These are phyloP conservation scores for Volvox reticuliferus DNA, from an alignment of 139 green algal species.

Conservation along the genomic window DNA sequence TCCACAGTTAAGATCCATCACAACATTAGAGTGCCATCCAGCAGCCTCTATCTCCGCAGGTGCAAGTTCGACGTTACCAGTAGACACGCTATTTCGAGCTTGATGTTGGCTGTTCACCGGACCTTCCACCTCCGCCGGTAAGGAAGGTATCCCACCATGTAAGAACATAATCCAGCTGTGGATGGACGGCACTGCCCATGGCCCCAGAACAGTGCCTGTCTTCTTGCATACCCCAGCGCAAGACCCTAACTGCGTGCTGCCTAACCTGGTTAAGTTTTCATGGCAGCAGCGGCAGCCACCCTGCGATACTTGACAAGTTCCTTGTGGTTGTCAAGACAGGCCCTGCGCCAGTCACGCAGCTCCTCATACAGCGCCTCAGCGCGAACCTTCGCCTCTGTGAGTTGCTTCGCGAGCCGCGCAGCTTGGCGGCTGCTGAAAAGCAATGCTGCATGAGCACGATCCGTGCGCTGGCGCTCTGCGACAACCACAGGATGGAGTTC, in stretches of 20 bases:
- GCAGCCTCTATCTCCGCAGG: no score
- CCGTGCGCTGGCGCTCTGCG: neutral
- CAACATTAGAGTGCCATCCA: no score
- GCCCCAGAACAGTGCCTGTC: no score
- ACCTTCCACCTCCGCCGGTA: neutral
- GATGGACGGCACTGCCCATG: no score
- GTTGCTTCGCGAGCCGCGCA: neutral
- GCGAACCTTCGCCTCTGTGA: neutral
- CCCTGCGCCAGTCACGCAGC: constrained; percentile 19
- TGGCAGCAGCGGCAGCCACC: neutral
- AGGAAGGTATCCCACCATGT: neutral
- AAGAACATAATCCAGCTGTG: no score
- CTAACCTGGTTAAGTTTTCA: neutral
- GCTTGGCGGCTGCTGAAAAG: constrained; percentile 36
- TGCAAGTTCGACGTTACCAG: no score
- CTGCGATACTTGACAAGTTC: neutral
- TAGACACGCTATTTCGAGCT: no score
- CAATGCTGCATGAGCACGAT: constrained; percentile 12
- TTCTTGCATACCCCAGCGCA: neutral
- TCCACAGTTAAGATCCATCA: no score
- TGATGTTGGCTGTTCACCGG: neutral
- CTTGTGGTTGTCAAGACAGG: constrained; percentile 22
- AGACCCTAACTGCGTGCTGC: neutral
- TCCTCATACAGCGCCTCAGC: neutral
- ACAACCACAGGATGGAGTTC: neutral